Evolutionary conservation across 2,329 filamentous ascomycete species (phyloP).

Genomic region (Aspergillus costaricaensis): DNA sequence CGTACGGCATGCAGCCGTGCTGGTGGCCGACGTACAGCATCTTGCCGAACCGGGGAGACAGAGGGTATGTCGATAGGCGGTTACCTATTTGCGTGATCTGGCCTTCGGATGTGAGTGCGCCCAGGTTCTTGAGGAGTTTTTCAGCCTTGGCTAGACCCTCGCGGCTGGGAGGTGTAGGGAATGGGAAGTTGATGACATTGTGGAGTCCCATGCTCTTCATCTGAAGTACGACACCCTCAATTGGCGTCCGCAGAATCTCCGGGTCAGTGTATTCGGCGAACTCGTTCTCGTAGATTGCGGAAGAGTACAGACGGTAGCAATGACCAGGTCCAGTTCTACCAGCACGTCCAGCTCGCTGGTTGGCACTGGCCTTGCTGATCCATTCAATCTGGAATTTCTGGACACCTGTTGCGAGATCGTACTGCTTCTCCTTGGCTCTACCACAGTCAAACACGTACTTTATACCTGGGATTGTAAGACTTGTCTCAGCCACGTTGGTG

Average conservation of each 20-base stretch:
- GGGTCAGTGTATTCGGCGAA: constrained; percentile 84
- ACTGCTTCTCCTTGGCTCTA: constrained; percentile 86
- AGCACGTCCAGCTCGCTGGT: constrained; percentile 87
- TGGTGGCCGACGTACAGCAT: constrained; percentile 87
- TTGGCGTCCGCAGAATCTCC: constrained; percentile 85
- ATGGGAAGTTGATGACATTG: constrained; percentile 90
- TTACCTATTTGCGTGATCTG: constrained; percentile 77
- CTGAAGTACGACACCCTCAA: constrained; percentile 89
- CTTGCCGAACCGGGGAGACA: constrained; percentile 86
- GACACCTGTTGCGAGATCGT: constrained; percentile 83
- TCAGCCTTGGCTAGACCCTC: constrained; percentile 79
- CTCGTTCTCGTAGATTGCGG: constrained; percentile 84
- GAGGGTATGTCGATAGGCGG: constrained; percentile 83
- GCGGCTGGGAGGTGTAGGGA: constrained; percentile 83
- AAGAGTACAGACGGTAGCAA: constrained; percentile 92
- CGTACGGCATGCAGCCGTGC: constrained; percentile 79
- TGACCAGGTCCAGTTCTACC: constrained; percentile 94
- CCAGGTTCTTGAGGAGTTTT: constrained; percentile 80
- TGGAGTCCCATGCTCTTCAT: constrained; percentile 93
- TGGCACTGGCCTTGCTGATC: constrained; percentile 96
- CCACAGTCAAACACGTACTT: constrained; percentile 96
- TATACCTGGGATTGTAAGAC: constrained; percentile 92
- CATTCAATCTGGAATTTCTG: constrained; percentile 94
- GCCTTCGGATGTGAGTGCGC: constrained; percentile 71
- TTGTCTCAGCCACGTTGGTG: constrained; percentile 96